Conservation (phyloP, 2,329 filamentous ascomycete genomes). For the Fonsecaea pugnacius region DNA sequence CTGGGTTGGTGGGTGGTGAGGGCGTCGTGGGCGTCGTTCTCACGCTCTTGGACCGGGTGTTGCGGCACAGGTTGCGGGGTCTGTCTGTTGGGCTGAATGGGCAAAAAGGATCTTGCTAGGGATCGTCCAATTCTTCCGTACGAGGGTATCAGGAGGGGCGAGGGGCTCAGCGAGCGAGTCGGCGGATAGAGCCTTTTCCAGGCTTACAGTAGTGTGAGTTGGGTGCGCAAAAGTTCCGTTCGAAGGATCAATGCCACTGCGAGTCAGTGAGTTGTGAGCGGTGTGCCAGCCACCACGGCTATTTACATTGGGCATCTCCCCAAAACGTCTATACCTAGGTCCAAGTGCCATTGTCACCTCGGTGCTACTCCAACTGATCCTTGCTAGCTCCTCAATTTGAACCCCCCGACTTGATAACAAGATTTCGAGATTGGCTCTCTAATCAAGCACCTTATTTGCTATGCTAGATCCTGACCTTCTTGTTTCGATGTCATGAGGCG, state of each 20-base stretch:
- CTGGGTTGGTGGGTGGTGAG: not conserved
- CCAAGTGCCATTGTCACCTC: not conserved
- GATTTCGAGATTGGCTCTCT: not conserved
- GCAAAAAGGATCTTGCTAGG: not conserved
- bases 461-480: not conserved
- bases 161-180: not conserved
- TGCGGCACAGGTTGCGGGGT: constrained; percentile 13
- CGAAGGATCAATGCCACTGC: not conserved
- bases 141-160: not conserved
- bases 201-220: not conserved
- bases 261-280: not conserved
- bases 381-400: not conserved
- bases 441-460: not conserved
- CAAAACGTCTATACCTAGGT: not conserved
- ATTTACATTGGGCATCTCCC: not conserved
- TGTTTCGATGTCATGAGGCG: not conserved
- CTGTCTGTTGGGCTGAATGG: not conserved
- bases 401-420: not conserved
- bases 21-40: not conserved
- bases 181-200: not conserved
- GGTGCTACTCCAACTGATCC: no score
- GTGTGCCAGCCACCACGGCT: not conserved
- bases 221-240: not conserved
- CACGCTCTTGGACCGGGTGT: not conserved
- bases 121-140: not conserved